phyloP scores from a whole-genome alignment of 1,139 yeast species.

The Debaryomyces sp. region DNA sequence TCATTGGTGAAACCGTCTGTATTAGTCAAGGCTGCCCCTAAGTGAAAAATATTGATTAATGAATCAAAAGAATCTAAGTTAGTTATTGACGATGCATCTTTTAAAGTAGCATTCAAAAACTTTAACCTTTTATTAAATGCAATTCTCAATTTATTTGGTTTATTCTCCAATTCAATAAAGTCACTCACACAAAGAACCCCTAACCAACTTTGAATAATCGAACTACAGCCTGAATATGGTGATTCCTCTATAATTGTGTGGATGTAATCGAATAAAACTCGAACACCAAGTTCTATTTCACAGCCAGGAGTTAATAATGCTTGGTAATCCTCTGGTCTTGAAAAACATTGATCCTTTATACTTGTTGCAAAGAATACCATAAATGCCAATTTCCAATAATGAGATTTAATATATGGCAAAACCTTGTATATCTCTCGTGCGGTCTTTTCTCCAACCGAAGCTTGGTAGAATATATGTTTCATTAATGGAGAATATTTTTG shows the following conservation, averaged over 20 bases:
- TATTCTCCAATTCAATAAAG: slow-evolving; percentile 33
- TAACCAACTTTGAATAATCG: slow-evolving; percentile 40
- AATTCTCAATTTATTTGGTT: slow-evolving; percentile 35
- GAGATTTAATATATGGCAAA: slow-evolving; percentile 46
- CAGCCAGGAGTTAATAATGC: slow-evolving; percentile 1
- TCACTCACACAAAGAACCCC: slow-evolving; percentile 39
- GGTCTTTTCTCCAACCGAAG: slow-evolving; percentile 36
- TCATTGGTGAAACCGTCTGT: slow-evolving; percentile 25
- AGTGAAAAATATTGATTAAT: slow-evolving; percentile 42
- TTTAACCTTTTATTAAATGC: slow-evolving; percentile 41
- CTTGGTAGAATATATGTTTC: slow-evolving; percentile 50
- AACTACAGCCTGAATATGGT: slow-evolving; percentile 24
- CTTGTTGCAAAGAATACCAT: slow-evolving; percentile 53
- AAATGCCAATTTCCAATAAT: slow-evolving; percentile 57
- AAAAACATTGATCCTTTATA: slow-evolving; percentile 56
- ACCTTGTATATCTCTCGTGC: slow-evolving; percentile 43
- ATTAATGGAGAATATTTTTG: slow-evolving; percentile 53
- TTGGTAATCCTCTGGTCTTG: slow-evolving; percentile 55
- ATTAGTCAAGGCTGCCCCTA: slow-evolving; percentile 26
- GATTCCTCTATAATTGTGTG: slow-evolving; percentile 37
- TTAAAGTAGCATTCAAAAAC: slow-evolving; percentile 36
- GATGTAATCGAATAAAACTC: slow-evolving; percentile 34
- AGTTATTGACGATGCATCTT: slow-evolving; percentile 35
- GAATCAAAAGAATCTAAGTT: slow-evolving; percentile 49
- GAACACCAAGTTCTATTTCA: neutral